Evolutionary conservation across 495 filamentous ascomycete genomes (phyloP).

Genomic region (Viridothelium virens): DNA sequence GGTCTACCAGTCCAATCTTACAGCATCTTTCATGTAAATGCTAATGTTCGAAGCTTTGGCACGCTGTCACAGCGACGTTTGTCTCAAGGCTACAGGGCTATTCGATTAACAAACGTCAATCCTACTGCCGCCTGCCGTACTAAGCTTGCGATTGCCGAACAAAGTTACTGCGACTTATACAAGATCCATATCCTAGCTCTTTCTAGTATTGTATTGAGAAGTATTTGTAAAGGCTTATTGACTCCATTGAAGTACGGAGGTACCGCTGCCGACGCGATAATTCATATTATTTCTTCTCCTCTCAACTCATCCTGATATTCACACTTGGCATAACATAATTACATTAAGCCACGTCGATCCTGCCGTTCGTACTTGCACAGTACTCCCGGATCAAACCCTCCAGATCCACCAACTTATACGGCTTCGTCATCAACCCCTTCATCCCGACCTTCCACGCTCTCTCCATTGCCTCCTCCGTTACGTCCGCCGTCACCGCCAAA

Average conservation of each 20-base stretch:
- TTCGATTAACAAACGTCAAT: too few relatives aligned
- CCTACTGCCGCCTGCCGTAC: too few relatives aligned
- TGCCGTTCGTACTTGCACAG: slow-evolving; percentile 33
- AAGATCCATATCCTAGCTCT: too few relatives aligned
- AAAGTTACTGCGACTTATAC: too few relatives aligned
- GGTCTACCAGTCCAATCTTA: too few relatives aligned
- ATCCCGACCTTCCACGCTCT: slow-evolving; percentile 62
- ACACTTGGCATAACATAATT: neutral
- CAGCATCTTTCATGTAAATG: too few relatives aligned
- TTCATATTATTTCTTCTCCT: neutral
- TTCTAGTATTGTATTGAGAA: neutral
- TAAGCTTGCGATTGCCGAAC: too few relatives aligned
- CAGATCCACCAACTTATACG: slow-evolving; percentile 64
- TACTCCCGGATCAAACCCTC: slow-evolving; percentile 60
- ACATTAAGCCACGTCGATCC: neutral
- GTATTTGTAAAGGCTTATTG: neutral
- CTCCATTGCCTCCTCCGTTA: slow-evolving; percentile 58
- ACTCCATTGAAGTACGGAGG: too few relatives aligned
- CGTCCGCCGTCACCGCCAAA: slow-evolving; percentile 70
- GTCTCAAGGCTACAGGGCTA: too few relatives aligned
- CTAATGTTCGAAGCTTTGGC: too few relatives aligned
- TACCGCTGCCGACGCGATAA: neutral
- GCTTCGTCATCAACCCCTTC: slow-evolving; percentile 72
- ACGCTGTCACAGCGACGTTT: too few relatives aligned
- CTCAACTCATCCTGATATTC: neutral